Conservation (phyloP, 1,284 basidiomycete species). For the Fistulinella cinereoalba region DNA sequence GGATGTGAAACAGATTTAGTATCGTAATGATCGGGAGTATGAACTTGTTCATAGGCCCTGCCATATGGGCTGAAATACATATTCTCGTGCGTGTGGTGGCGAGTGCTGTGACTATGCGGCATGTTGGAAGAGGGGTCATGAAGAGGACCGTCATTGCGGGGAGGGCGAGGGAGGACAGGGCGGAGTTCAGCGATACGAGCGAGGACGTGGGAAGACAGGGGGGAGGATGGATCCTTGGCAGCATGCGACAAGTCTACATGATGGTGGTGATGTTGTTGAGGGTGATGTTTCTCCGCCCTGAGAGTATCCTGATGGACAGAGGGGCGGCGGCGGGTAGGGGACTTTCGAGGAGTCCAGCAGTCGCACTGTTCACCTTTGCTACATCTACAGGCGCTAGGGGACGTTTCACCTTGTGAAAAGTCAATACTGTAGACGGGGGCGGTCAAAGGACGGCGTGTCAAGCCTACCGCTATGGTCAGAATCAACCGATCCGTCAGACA, state of each 20-base stretch:
- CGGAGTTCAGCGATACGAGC: slow-evolving; percentile 56
- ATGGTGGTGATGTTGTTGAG: slow-evolving; percentile 11
- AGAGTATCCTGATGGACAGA: slow-evolving; percentile 31
- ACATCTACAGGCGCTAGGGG: slow-evolving; percentile 47
- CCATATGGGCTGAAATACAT: slow-evolving; percentile 59
- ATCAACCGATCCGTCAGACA: slow-evolving; percentile 44
- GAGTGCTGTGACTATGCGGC: slow-evolving; percentile 37
- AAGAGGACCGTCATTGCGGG: slow-evolving; percentile 33
- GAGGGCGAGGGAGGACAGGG: slow-evolving; percentile 52
- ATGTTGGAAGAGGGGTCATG: slow-evolving; percentile 43
- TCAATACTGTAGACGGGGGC: slow-evolving; percentile 33
- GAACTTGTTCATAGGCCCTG: slow-evolving; percentile 51
- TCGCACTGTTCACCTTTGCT: slow-evolving; percentile 45
- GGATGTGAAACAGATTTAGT: slow-evolving; percentile 17
- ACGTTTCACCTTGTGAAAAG: slow-evolving; percentile 38
- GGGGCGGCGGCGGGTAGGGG: slow-evolving; percentile 30
- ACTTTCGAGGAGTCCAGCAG: slow-evolving; percentile 52
- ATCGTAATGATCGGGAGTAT: slow-evolving; percentile 33
- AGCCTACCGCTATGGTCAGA: slow-evolving; percentile 49
- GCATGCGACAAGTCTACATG: slow-evolving; percentile 15
- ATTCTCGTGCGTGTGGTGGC: slow-evolving; percentile 44
- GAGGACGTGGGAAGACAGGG: slow-evolving; percentile 42
- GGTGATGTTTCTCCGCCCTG: slow-evolving; percentile 25
- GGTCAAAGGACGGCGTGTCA: slow-evolving; percentile 31
- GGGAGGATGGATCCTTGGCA: slow-evolving; percentile 13